A percentile compares a stretch with the other conserved stretches of the same genome.
These are phyloP conservation scores for Dendrobium chrysotoxum DNA, from an alignment of 106 monocot genomes.

Conservation along the genomic window DNA sequence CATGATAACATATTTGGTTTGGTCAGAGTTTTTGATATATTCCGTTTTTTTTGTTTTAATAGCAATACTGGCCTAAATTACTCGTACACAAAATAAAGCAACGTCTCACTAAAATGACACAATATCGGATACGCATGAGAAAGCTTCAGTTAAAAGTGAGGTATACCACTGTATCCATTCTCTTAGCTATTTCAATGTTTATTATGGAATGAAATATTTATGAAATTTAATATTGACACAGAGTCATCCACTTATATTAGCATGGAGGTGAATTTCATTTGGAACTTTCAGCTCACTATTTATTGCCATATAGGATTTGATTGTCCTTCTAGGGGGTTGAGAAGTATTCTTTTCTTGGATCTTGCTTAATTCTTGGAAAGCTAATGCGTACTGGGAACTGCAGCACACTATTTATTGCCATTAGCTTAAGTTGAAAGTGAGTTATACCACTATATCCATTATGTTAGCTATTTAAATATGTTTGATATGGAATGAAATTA, in stretches of 20 bases:
- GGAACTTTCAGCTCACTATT: background rate
- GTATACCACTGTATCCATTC: constrained; percentile 21
- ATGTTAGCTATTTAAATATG: background rate
- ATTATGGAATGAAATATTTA: background rate
- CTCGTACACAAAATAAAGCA: constrained; percentile 97
- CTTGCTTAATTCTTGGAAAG: too few species aligned
- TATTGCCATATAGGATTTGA: background rate
- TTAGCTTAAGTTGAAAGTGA: constrained; percentile 84
- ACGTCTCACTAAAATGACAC: constrained; percentile 97
- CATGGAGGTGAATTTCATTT: background rate
- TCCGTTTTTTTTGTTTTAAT: constrained; percentile 8
- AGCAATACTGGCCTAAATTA: constrained; percentile 96
- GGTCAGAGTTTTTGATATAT: background rate
- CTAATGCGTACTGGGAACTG: too few species aligned
- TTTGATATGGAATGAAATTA: background rate
- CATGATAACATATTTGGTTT: background rate
- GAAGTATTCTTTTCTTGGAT: too few species aligned
- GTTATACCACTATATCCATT: constrained; percentile 29
- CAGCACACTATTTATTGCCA: too few species aligned
- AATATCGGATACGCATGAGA: constrained; percentile 88
- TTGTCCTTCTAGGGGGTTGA: background rate
- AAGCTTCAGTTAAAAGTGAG: constrained; percentile 94
- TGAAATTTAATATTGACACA: background rate
- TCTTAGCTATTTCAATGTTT: background rate
- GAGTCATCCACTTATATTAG: background rate